A percentile compares a stretch with the other conserved stretches of the same genome.
Evolutionary conservation across 2,329 filamentous ascomycete species (phyloP).

Genomic region (Mollisiaceae sp.): DNA sequence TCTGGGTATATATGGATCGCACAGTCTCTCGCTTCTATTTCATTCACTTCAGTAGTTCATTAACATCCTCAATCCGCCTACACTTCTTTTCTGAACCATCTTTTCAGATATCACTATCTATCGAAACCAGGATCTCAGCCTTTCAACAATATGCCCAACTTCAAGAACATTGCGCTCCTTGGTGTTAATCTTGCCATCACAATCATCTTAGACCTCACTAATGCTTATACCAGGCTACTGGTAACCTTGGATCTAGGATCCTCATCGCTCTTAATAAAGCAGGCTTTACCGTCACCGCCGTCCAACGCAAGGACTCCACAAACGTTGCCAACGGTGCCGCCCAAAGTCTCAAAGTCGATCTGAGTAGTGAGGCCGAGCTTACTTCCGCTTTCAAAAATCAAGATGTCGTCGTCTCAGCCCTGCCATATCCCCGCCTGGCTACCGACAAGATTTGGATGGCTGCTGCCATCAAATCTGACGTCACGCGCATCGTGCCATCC

Average conservation of each 20-base stretch:
- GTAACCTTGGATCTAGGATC: slow-evolving; percentile 25
- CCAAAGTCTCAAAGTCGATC: slow-evolving; percentile 26
- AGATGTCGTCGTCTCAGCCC: slow-evolving; percentile 28
- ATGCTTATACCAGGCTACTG: slow-evolving; percentile 18
- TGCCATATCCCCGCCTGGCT: slow-evolving; percentile 21
- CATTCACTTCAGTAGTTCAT: not conserved
- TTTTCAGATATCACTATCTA: not conserved
- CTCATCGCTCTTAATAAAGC: slow-evolving; percentile 25
- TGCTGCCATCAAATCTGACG: slow-evolving; percentile 60
- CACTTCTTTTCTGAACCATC: not conserved
- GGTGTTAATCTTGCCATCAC: slow-evolving; percentile 16
- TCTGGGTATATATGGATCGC: not conserved
- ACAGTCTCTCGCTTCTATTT: not conserved
- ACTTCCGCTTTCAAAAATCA: slow-evolving; percentile 24
- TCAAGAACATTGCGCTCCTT: slow-evolving; percentile 25
- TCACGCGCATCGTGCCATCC: slow-evolving; percentile 63
- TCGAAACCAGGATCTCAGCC: not conserved
- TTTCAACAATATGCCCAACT: slow-evolving; percentile 12
- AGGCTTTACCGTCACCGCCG: slow-evolving; percentile 27
- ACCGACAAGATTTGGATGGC: slow-evolving; percentile 51
- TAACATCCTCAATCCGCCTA: not conserved
- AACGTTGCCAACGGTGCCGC: slow-evolving; percentile 16
- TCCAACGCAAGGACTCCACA: slow-evolving; percentile 26
- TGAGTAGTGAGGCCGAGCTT: slow-evolving; percentile 18
- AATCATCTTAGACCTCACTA: not conserved